Conservation (phyloP, 1,284 basidiomycete species). For the Cystobasidiaceae sp. region DNA sequence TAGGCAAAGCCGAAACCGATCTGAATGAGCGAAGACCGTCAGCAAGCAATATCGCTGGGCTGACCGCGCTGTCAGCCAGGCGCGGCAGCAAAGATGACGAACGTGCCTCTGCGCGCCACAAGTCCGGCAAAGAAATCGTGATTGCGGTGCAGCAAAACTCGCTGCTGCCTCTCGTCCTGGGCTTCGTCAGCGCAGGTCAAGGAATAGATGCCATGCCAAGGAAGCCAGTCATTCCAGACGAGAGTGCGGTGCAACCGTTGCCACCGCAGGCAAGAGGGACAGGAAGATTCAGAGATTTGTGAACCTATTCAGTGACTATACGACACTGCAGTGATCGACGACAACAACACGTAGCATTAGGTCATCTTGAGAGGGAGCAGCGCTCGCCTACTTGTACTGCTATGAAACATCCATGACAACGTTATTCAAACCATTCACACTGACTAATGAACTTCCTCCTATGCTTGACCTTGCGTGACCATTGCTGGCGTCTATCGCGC, state of each 20-base stretch:
- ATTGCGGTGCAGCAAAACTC: constrained; percentile 48
- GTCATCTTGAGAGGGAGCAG: not conserved
- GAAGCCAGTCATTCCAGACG: constrained; percentile 11
- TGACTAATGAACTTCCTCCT: too few relatives aligned
- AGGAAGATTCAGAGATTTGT: constrained; percentile 17
- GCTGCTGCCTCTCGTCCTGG: constrained; percentile 47
- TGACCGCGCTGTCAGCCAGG: not conserved
- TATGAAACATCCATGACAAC: not conserved
- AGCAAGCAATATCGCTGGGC: not conserved
- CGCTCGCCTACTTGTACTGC: not conserved
- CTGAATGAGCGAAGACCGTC: constrained; percentile 17
- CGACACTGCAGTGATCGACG: not conserved
- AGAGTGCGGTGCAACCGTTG: not conserved
- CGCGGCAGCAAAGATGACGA: constrained; percentile 30
- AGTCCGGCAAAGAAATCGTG: constrained; percentile 46
- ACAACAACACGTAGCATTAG: not conserved
- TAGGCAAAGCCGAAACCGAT: constrained; percentile 33
- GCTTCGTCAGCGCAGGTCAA: constrained; percentile 37
- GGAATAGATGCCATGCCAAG: constrained; percentile 27
- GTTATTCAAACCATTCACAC: not conserved
- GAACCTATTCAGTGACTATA: not conserved
- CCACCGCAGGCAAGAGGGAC: constrained; percentile 22
- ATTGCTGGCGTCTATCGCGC: too few relatives aligned
- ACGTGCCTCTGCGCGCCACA: constrained; percentile 3
- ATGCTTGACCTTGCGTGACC: too few relatives aligned